A percentile compares a stretch with the other conserved stretches of the same genome.
Conservation (phyloP, 768 basidiomycete genomes). For the Podaxis pistillaris region DNA sequence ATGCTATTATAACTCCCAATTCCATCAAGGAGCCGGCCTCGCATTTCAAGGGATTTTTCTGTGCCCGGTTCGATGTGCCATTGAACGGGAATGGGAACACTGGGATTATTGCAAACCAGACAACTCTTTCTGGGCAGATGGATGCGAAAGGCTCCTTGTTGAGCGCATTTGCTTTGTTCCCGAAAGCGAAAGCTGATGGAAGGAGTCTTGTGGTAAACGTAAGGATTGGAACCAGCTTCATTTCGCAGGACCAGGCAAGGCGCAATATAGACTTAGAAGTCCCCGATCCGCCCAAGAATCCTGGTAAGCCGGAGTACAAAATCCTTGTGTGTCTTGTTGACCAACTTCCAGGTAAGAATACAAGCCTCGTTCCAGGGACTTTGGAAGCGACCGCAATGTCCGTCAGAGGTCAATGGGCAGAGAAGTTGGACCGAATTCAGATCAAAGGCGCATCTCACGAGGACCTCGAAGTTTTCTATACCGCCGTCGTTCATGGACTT, state of each 20-base stretch:
- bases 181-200: constrained; percentile 15
- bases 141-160: constrained; percentile 41
- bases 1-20: constrained; percentile 53
- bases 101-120: constrained; percentile 21
- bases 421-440: constrained; percentile 52
- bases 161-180: constrained; percentile 51
- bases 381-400: constrained; percentile 51
- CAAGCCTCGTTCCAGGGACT: constrained; percentile 16
- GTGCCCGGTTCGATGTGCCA: constrained; percentile 49
- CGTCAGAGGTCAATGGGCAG: constrained; percentile 53
- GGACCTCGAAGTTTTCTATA: constrained; percentile 48
- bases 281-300: constrained; percentile 17
- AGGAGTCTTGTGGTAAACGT: constrained; percentile 41
- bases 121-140: neutral
- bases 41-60: constrained; percentile 55
- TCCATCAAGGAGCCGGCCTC: constrained; percentile 35
- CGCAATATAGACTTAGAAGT: constrained; percentile 42
- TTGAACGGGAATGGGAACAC: neutral
- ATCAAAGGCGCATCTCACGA: constrained; percentile 25
- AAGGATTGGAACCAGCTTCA: constrained; percentile 71
- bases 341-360: neutral
- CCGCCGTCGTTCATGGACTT: constrained; percentile 59
- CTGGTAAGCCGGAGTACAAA: neutral
- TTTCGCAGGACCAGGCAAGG: constrained; percentile 64
- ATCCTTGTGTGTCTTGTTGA: neutral